Base-by-base conservation (phyloP, 352 stramenopile genomes). In the Peronospora farinosa region DNA sequence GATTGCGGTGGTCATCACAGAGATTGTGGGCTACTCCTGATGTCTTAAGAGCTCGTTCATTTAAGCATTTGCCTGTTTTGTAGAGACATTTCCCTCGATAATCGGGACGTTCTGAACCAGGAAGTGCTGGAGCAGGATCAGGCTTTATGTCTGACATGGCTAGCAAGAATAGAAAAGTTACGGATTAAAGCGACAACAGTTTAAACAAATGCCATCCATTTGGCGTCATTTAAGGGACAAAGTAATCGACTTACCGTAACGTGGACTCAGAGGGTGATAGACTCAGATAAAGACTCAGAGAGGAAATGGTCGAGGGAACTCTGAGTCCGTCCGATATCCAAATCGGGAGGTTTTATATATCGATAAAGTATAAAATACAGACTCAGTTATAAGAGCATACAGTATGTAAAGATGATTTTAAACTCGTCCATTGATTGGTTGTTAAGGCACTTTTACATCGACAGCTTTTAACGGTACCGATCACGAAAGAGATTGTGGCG, bases 401-500 rank as follows among this genome's bases (percentile, higher is more conserved):
- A n/a, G n/a, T n/a, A 21, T 21, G 19, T 21, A 21, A 21, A 21
- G 3, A 21, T 3, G 19, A 21, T 21, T 21, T 21, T 21, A 21
- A 21, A 21, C 19, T 21, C 19, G 19, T 3, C 3, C 1, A 21
- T 21, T 21, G 19, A 21, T 21, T 21, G 19, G 19, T 21, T 21
- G 19, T 21, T 21, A 21, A 21, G 19, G 3, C 19, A 21, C 19
- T 21, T 21, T 21, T 21, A 21, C 19, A 21, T 13, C 31, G 31
- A 36, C 31, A 36, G n/a, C 33, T 19, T 38, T 46, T 84, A 86
- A 19, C 78, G 74, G 64, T 92, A 92, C 32, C 81, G 70, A 49
- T 92, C 81, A 36, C 81, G 81, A 57, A 92, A 92, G 19, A 92
- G 75, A 40, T 92, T 89, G 65, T 92, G 81, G 51, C 81, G 78